Percentiles rank a stretch among this genome's conserved stretches.
These are phyloP conservation scores for Fusarium longipes DNA, from an alignment of 2,329 filamentous ascomycete genomes.

Conservation along the genomic window DNA sequence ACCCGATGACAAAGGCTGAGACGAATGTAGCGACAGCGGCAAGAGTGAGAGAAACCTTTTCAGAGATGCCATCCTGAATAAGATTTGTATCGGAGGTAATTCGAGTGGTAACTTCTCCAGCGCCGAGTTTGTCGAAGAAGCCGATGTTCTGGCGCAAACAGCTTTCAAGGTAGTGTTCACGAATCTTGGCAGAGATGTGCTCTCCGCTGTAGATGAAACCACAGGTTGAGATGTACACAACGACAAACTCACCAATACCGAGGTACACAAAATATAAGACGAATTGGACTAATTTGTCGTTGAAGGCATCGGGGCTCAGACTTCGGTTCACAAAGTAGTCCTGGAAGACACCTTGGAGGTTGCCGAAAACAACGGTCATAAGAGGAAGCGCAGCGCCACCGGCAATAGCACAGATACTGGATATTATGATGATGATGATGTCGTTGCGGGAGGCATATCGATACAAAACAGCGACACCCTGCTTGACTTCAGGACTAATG, in stretches of 20 bases:
- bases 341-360: constrained; percentile 78
- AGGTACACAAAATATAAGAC: constrained; percentile 90
- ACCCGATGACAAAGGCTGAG: constrained; percentile 89
- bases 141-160: constrained; percentile 90
- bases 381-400: constrained; percentile 80
- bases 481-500: constrained; percentile 70
- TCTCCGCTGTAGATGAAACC: constrained; percentile 91
- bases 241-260: constrained; percentile 81
- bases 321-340: constrained; percentile 62
- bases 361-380: constrained; percentile 86
- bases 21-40: constrained; percentile 84
- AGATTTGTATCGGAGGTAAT: constrained; percentile 95
- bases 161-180: constrained; percentile 84
- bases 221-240: constrained; percentile 80
- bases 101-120: constrained; percentile 92
- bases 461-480: constrained; percentile 73
- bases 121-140: constrained; percentile 92
- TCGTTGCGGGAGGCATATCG: constrained; percentile 77
- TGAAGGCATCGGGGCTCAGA: constrained; percentile 66
- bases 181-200: constrained; percentile 81
- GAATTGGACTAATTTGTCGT: constrained; percentile 67
- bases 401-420: constrained; percentile 72
- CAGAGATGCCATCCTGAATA: constrained; percentile 92
- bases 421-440: constrained; percentile 70
- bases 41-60: constrained; percentile 84